A percentile compares a stretch with the other conserved stretches of the same genome.
Evolutionary conservation across 257 asterid genomes (phyloP).

Genomic region (Solanum pennellii): DNA sequence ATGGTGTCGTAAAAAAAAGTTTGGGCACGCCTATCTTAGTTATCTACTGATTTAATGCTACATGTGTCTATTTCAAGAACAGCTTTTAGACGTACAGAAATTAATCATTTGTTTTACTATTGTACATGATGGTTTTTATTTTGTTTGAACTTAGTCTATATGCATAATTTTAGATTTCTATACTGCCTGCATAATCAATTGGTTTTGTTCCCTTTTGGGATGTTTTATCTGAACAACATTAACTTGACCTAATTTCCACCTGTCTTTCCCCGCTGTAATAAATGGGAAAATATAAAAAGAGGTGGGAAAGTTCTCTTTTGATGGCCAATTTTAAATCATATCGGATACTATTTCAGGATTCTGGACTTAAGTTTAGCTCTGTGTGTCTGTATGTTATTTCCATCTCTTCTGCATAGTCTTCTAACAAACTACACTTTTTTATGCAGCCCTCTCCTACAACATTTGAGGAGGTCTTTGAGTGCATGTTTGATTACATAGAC

Average conservation of each 20-base stretch:
- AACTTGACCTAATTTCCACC: not conserved
- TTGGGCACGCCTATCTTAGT: not conserved
- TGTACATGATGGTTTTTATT: not conserved
- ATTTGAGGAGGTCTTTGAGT: constrained; percentile 37
- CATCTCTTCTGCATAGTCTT: not conserved
- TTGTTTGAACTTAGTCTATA: not conserved
- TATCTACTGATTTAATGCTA: not conserved
- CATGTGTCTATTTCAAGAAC: not conserved
- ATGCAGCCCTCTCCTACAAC: constrained; percentile 30
- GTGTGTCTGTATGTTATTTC: not conserved
- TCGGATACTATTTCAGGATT: not conserved
- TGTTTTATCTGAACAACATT: not conserved
- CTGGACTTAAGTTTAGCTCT: not conserved
- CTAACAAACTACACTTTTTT: not conserved
- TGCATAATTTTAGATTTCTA: not conserved
- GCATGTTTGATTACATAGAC: constrained; percentile 32
- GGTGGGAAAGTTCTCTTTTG: not conserved
- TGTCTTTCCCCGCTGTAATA: not conserved
- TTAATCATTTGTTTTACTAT: not conserved
- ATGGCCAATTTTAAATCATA: not conserved
- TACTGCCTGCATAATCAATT: not conserved
- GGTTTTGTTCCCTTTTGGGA: not conserved
- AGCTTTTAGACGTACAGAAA: not conserved
- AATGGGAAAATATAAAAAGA: not conserved
- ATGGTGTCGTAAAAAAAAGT: not conserved